Conservation (phyloP, 1,284 basidiomycete species). For the Trichosporon sp. region DNA sequence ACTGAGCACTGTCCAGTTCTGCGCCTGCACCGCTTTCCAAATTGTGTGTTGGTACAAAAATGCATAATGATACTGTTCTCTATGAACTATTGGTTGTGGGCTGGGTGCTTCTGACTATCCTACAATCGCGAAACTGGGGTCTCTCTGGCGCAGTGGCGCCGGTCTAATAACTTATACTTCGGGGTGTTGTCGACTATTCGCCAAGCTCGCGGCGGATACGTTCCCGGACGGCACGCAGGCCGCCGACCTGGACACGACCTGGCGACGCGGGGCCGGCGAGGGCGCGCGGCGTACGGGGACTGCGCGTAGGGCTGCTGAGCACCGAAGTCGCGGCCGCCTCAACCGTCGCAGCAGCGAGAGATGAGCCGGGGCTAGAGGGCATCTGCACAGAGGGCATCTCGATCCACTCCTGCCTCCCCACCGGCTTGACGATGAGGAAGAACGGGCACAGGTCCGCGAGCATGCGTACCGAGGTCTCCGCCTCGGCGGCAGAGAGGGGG, state of each 20-base stretch:
- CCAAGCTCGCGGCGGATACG: constrained; percentile 53
- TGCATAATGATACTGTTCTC: too few relatives aligned
- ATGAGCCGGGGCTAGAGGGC: constrained; percentile 25
- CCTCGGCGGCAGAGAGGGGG: constrained; percentile 57
- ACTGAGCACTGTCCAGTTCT: not conserved
- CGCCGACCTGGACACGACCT: constrained; percentile 47
- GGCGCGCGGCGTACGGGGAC: not conserved
- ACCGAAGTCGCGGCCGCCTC: not conserved
- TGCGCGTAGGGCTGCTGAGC: constrained; percentile 2
- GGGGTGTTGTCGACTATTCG: constrained; percentile 27
- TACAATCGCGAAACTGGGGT: not conserved
- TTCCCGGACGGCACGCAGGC: constrained; percentile 53
- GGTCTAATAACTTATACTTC: not conserved
- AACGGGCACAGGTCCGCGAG: constrained; percentile 55
- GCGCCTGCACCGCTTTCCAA: too few relatives aligned
- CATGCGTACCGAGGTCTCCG: constrained; percentile 51
- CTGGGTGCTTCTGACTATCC: not conserved
- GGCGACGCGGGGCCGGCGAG: constrained; percentile 43
- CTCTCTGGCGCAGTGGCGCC: not conserved
- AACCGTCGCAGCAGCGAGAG: constrained; percentile 29
- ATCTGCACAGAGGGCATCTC: constrained; percentile 49
- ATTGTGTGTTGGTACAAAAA: not conserved
- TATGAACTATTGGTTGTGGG: not conserved
- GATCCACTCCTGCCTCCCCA: constrained; percentile 54
- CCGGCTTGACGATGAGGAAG: constrained; percentile 50